A percentile compares a stretch with the other conserved stretches of the same genome.
phyloP scores from a whole-genome alignment of 1,284 basidiomycete species.

The Rhodotorula sp. region DNA sequence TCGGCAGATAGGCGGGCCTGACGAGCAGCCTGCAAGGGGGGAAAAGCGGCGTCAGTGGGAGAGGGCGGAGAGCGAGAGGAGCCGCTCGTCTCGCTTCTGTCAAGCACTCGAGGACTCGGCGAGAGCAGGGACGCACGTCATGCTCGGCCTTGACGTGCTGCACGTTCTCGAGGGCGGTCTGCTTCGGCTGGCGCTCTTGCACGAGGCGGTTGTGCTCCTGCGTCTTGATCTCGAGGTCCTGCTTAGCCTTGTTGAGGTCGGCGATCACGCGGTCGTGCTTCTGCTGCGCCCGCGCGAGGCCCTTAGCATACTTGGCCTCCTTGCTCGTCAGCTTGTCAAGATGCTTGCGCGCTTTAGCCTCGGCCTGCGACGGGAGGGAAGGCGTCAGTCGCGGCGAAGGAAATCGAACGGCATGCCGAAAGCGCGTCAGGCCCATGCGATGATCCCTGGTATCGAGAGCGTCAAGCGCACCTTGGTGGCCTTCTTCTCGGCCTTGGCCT shows the following conservation, averaged over 20 bases:
- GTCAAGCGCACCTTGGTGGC: conserved; percentile 25
- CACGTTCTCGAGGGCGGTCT: conserved; percentile 20
- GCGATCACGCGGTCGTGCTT: conserved; percentile 25
- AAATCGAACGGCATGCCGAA: too few relatives aligned
- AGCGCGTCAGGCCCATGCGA: too few relatives aligned
- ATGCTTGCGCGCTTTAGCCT: conserved; percentile 30
- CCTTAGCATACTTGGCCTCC: conserved; percentile 28
- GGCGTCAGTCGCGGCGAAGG: too few relatives aligned
- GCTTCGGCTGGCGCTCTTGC: conserved; percentile 13
- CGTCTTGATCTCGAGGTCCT: conserved; percentile 17
- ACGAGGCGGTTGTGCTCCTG: conserved; percentile 19
- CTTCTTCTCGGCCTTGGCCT: conserved; percentile 34
- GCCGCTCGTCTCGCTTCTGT: too few relatives aligned
- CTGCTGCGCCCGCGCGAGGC: conserved; percentile 18
- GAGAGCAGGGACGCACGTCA: conserved; percentile 20
- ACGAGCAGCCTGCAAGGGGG: conserved; percentile 6
- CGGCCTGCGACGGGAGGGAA: conserved; percentile 7
- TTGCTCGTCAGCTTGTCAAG: conserved; percentile 31
- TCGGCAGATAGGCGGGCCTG: conserved; percentile 11
- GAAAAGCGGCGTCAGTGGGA: not conserved
- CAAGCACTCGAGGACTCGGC: too few relatives aligned
- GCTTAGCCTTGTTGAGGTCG: conserved; percentile 26
- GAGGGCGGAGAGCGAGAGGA: too few relatives aligned
- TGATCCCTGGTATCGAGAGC: too few relatives aligned
- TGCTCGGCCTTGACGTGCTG: conserved; percentile 23